A percentile compares a stretch with the other conserved stretches of the same genome.
Conservation (phyloP, 768 basidiomycete genomes). For the Boletus bicolor region DNA sequence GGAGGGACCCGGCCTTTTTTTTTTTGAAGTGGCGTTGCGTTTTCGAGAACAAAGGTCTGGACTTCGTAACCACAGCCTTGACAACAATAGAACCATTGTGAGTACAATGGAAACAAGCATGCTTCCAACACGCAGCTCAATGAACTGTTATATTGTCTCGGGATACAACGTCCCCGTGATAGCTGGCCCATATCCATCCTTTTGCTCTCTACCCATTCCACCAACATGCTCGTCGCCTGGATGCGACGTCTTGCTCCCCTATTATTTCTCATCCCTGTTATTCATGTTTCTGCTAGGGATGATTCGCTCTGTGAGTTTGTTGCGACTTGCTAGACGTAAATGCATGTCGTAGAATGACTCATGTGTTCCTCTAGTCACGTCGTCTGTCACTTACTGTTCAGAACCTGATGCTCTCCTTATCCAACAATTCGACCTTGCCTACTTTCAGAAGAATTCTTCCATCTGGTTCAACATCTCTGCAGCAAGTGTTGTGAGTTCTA, state of each 20-base stretch:
- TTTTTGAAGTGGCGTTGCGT: not conserved
- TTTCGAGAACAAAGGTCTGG: slow-evolving; percentile 20
- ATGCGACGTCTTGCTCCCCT: slow-evolving; percentile 55
- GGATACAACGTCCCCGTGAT: slow-evolving; percentile 21
- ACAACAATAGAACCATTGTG: slow-evolving; percentile 29
- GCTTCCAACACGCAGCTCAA: slow-evolving; percentile 28
- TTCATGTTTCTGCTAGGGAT: slow-evolving; percentile 46
- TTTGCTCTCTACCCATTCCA: slow-evolving; percentile 13
- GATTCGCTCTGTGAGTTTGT: slow-evolving; percentile 57
- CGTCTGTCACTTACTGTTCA: slow-evolving; percentile 84
- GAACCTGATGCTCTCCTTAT: slow-evolving; percentile 78
- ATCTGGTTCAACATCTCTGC: slow-evolving; percentile 84
- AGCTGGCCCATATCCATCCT: slow-evolving; percentile 26
- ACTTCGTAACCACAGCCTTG: slow-evolving; percentile 23
- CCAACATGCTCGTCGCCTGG: slow-evolving; percentile 72
- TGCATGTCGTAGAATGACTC: slow-evolving; percentile 1
- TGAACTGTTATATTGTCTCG: slow-evolving; percentile 23
- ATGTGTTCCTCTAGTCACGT: slow-evolving; percentile 55
- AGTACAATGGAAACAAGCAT: slow-evolving; percentile 33
- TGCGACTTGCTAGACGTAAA: not conserved
- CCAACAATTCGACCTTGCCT: slow-evolving; percentile 72
- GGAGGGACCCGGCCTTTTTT: not conserved
- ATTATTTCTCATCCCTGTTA: slow-evolving; percentile 38
- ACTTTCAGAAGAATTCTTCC: slow-evolving; percentile 67
- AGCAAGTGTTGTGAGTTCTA: slow-evolving; percentile 71